Percentiles rank a stretch among this genome's conserved stretches.
These are phyloP conservation scores for Coniferiporia sulphurascens DNA, from an alignment of 1,284 basidiomycete species.

Conservation along the genomic window DNA sequence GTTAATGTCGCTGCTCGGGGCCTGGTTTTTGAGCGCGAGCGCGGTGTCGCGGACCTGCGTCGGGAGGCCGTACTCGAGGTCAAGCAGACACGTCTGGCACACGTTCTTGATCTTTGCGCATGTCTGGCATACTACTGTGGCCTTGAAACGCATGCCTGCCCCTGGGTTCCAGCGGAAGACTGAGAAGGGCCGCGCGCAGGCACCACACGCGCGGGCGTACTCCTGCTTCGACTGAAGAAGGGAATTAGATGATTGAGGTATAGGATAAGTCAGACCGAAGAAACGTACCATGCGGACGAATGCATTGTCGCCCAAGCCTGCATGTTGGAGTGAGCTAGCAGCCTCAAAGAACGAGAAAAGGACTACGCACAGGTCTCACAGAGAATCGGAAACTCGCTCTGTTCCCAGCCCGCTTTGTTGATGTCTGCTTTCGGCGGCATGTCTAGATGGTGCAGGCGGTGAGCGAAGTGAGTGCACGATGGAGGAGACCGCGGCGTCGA, in stretches of 20 bases:
- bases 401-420: conserved; percentile 89
- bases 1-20: conserved; percentile 95
- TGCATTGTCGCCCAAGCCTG: conserved; percentile 83
- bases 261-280: conserved; percentile 4
- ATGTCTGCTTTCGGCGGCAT: conserved; percentile 70
- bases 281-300: conserved; percentile 82
- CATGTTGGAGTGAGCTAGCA: conserved; percentile 12
- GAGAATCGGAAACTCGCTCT: conserved; percentile 85
- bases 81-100: conserved; percentile 96
- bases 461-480: neutral
- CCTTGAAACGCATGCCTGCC: conserved; percentile 89
- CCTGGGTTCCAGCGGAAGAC: conserved; percentile 99
- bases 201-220: conserved; percentile 91
- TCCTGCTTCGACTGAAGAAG: conserved; percentile 83
- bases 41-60: conserved; percentile 98
- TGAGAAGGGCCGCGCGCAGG: conserved; percentile 94
- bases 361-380: conserved; percentile 80
- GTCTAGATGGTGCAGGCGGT: neutral
- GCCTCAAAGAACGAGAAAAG: neutral
- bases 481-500: neutral
- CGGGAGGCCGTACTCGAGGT: conserved; percentile 93
- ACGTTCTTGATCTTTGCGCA: conserved; percentile 99
- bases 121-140: conserved; percentile 97
- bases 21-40: conserved; percentile 79
- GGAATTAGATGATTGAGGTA: conserved; percentile 9